Conservation (phyloP, 139 green algal species). For the Volvox africanus region DNA sequence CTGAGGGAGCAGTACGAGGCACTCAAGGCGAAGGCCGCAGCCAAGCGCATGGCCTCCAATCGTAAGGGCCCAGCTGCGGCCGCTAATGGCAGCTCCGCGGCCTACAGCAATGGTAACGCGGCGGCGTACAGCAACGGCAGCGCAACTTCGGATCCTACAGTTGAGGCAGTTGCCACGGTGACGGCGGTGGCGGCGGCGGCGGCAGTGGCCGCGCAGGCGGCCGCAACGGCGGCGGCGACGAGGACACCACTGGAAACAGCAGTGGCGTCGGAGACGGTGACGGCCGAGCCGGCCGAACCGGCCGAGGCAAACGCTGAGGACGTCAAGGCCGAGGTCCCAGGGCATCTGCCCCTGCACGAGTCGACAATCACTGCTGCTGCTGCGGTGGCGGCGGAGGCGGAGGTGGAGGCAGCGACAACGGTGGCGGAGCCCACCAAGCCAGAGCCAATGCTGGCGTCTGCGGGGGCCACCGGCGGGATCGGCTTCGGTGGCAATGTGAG, state of each 20-base stretch:
- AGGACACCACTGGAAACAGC: neutral
- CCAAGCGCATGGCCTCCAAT: constrained; percentile 14
- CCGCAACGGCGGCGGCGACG: neutral
- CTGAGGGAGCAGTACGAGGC: constrained; percentile 45
- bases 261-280: neutral
- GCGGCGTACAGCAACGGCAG: neutral
- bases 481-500: neutral
- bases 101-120: neutral
- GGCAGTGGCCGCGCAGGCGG: neutral
- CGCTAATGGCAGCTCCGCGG: neutral
- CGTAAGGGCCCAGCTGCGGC: neutral
- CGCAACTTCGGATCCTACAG: neutral
- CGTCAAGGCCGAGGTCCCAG: neutral
- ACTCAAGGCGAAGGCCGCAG: constrained; percentile 23
- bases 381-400: neutral
- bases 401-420: neutral
- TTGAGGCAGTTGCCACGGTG: neutral
- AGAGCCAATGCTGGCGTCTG: neutral
- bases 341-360: neutral
- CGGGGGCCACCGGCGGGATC: neutral
- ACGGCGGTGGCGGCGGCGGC: neutral
- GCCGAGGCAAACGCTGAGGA: neutral
- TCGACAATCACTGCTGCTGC: neutral
- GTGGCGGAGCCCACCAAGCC: neutral
- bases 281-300: neutral